A percentile compares a stretch with the other conserved stretches of the same genome.
These are phyloP conservation scores for Vararia minispora DNA, from an alignment of 768 basidiomycete genomes.

Conservation along the genomic window DNA sequence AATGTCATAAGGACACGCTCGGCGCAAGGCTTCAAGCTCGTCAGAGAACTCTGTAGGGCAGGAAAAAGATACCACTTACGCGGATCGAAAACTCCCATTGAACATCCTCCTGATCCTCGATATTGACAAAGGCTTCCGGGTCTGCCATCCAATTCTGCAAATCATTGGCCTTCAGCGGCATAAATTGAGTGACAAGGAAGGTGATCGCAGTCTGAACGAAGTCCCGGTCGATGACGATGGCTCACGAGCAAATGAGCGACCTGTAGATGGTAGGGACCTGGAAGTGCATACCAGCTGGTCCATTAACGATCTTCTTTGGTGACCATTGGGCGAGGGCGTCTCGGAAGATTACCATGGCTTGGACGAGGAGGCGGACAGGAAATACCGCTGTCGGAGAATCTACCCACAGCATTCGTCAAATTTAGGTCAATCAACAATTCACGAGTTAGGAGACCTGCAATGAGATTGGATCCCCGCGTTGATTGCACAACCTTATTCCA, in stretches of 20 bases:
- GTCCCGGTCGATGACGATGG: too few relatives aligned
- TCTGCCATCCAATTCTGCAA: slow-evolving; percentile 77
- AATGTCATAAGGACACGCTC: slow-evolving; percentile 86
- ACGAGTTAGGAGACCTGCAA: slow-evolving; percentile 54
- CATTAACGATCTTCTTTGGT: slow-evolving; percentile 48
- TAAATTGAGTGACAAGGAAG: slow-evolving; percentile 71
- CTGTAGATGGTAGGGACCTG: too few relatives aligned
- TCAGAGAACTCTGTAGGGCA: not conserved
- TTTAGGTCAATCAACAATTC: too few relatives aligned
- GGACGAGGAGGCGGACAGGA: slow-evolving; percentile 72
- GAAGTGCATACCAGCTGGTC: slow-evolving; percentile 46
- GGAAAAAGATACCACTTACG: slow-evolving; percentile 33
- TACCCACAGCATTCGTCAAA: slow-evolving; percentile 16
- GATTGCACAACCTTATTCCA: slow-evolving; percentile 74
- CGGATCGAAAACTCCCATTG: slow-evolving; percentile 91
- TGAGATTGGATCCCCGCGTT: slow-evolving; percentile 38
- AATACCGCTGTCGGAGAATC: slow-evolving; percentile 55
- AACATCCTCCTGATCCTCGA: slow-evolving; percentile 82
- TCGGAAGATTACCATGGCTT: slow-evolving; percentile 79
- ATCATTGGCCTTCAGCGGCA: slow-evolving; percentile 75
- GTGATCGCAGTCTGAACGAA: slow-evolving; percentile 68
- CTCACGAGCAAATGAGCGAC: too few relatives aligned
- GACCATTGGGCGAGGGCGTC: slow-evolving; percentile 75
- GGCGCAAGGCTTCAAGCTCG: slow-evolving; percentile 61
- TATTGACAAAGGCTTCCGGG: slow-evolving; percentile 91